A percentile compares a stretch with the other conserved stretches of the same genome.
Evolutionary conservation across 2,329 filamentous ascomycete species (phyloP).

Genomic region (Pseudogymnoascus sp.): DNA sequence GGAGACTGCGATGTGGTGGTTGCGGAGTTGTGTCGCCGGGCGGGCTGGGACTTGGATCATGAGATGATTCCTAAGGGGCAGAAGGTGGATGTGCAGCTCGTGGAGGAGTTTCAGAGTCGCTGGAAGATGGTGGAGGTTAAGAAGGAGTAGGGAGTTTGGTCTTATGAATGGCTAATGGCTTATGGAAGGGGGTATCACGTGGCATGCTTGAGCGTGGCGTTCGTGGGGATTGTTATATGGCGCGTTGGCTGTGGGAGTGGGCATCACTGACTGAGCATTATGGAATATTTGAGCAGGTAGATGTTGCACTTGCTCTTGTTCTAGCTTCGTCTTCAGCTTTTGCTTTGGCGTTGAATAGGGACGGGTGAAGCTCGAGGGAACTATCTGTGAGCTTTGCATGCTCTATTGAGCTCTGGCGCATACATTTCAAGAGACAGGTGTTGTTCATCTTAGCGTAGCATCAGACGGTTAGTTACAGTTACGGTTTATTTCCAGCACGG

Average conservation of each 20-base stretch:
- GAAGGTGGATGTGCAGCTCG: constrained; percentile 45
- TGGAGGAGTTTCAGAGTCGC: constrained; percentile 39
- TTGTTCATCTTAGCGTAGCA: constrained; percentile 6
- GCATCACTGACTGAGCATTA: not conserved
- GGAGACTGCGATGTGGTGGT: constrained; percentile 91
- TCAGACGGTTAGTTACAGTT: not conserved
- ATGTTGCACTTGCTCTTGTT: not conserved
- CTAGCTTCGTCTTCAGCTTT: not conserved
- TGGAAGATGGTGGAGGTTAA: constrained; percentile 15
- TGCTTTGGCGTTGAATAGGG: not conserved
- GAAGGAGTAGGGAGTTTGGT: not conserved
- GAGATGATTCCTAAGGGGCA: constrained; percentile 68
- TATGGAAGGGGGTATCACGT: not conserved
- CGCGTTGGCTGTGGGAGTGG: not conserved
- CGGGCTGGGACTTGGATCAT: constrained; percentile 72
- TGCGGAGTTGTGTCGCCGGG: constrained; percentile 71
- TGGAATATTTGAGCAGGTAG: not conserved
- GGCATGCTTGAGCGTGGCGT: not conserved
- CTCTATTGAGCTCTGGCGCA: not conserved
- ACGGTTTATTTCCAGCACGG: not conserved
- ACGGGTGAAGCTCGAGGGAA: not conserved
- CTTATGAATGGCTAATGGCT: not conserved
- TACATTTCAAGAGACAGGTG: not conserved
- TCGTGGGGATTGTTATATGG: not conserved
- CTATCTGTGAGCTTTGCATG: not conserved